These are phyloP conservation scores for Plasmodium knowlesi DNA, from an alignment of 169 alveolate species.

Conservation along the genomic window DNA sequence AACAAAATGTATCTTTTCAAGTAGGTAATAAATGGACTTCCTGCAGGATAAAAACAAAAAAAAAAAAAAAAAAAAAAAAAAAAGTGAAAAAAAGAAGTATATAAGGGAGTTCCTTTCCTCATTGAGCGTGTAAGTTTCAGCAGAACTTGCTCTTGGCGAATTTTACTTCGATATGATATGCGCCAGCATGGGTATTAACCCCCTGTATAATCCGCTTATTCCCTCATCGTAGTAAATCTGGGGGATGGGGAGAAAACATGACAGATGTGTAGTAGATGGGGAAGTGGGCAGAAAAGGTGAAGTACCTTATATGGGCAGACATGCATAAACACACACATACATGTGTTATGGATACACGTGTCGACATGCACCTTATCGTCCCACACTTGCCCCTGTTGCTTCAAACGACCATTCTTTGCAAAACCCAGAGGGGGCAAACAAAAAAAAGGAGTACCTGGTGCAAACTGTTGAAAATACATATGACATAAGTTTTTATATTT, in stretches of 20 bases:
- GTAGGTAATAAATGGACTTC: slow-evolving; percentile 50
- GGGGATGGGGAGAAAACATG: not conserved
- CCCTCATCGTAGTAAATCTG: slow-evolving; percentile 71
- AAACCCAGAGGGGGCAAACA: not conserved
- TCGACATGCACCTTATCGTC: too few species aligned
- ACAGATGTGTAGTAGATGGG: not conserved
- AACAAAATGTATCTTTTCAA: slow-evolving; percentile 44
- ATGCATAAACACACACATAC: not conserved
- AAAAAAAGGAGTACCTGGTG: slow-evolving; percentile 19
- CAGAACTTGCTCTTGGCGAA: not conserved
- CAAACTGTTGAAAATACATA: slow-evolving; percentile 30
- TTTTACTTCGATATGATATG: slow-evolving; percentile 61
- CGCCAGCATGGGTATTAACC: slow-evolving; percentile 66
- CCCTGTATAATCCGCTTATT: slow-evolving; percentile 52
- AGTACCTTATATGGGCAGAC: not conserved
- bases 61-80: not conserved
- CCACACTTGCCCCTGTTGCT: too few species aligned
- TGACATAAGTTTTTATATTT: slow-evolving; percentile 53
- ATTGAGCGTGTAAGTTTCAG: not conserved
- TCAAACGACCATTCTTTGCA: not conserved
- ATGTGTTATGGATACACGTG: too few species aligned
- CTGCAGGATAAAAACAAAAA: not conserved
- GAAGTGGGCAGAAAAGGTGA: not conserved
- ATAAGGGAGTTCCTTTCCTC: not conserved
- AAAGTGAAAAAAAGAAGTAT: not conserved